A percentile compares a stretch with the other conserved stretches of the same genome.
These are phyloP conservation scores for Colletotrichum australisinense DNA, from an alignment of 2,329 filamentous ascomycete species.

Conservation along the genomic window DNA sequence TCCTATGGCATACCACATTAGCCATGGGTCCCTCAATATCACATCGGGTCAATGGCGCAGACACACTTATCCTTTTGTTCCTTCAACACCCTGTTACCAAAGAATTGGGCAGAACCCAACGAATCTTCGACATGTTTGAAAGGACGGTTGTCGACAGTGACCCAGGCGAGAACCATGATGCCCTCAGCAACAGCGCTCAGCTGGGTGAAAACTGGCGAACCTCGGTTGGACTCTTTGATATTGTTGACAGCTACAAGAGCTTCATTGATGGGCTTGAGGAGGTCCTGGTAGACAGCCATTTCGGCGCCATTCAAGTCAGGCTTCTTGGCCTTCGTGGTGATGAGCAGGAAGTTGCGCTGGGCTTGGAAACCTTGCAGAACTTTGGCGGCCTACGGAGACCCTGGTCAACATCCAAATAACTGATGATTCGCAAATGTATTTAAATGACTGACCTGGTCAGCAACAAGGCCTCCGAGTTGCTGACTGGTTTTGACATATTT, in stretches of 20 bases:
- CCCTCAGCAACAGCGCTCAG: constrained; percentile 90
- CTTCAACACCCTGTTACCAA: constrained; percentile 92
- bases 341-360: constrained; percentile 87
- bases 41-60: background rate
- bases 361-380: constrained; percentile 78
- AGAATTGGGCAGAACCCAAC: constrained; percentile 88
- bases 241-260: constrained; percentile 82
- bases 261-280: constrained; percentile 89
- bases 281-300: constrained; percentile 75
- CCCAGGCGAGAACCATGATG: constrained; percentile 90
- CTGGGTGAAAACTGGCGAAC: constrained; percentile 80
- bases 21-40: constrained; percentile 26
- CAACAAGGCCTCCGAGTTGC: constrained; percentile 80
- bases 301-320: constrained; percentile 75
- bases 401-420: constrained; percentile 4
- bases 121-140: constrained; percentile 87
- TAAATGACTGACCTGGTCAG: constrained; percentile 76
- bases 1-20: constrained; percentile 65
- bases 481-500: constrained; percentile 83
- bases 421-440: background rate
- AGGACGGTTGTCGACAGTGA: constrained; percentile 85
- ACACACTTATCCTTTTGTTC: constrained; percentile 80
- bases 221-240: constrained; percentile 84
- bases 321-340: constrained; percentile 92
- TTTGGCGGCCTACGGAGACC: constrained; percentile 55